These are phyloP conservation scores for Annulohypoxylon maeteangense DNA, from an alignment of 495 filamentous ascomycete genomes.

Conservation along the genomic window DNA sequence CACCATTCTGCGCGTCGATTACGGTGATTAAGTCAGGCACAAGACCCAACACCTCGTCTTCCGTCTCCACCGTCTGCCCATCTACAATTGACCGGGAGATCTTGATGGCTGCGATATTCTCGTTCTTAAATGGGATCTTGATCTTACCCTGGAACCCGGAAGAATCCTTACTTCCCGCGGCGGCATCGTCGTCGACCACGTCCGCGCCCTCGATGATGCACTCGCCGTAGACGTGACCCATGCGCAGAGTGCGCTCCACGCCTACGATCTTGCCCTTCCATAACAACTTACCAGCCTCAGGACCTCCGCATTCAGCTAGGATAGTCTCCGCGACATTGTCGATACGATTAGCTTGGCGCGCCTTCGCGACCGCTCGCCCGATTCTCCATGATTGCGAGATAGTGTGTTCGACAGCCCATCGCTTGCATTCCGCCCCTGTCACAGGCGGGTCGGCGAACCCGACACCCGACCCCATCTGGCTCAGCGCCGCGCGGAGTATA, in stretches of 20 bases:
- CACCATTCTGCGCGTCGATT: slow-evolving; percentile 68
- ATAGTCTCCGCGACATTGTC: slow-evolving; percentile 65
- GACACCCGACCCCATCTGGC: slow-evolving; percentile 60
- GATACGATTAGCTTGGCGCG: slow-evolving; percentile 58
- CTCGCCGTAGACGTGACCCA: slow-evolving; percentile 65
- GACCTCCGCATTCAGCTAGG: slow-evolving; percentile 65
- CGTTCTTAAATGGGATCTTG: slow-evolving; percentile 73
- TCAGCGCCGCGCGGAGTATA: slow-evolving; percentile 55
- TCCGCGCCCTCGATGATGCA: slow-evolving; percentile 63
- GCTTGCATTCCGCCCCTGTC: slow-evolving; percentile 55
- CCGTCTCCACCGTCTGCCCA: slow-evolving; percentile 43
- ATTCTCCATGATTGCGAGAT: slow-evolving; percentile 65
- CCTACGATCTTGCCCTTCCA: slow-evolving; percentile 71
- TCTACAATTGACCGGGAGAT: slow-evolving; percentile 36
- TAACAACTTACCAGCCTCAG: slow-evolving; percentile 61
- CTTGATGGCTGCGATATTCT: slow-evolving; percentile 67
- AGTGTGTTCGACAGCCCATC: slow-evolving; percentile 63
- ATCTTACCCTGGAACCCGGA: slow-evolving; percentile 50
- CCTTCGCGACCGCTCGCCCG: slow-evolving; percentile 62
- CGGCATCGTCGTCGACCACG: slow-evolving; percentile 43
- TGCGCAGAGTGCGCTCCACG: slow-evolving; percentile 64
- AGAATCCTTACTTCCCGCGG: slow-evolving; percentile 11
- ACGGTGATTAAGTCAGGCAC: slow-evolving; percentile 71
- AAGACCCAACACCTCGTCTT: slow-evolving; percentile 62
- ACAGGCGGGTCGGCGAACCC: slow-evolving; percentile 59